Evolutionary conservation across 306 rosid species (phyloP).

Genomic region (Acacia crassicarpa): DNA sequence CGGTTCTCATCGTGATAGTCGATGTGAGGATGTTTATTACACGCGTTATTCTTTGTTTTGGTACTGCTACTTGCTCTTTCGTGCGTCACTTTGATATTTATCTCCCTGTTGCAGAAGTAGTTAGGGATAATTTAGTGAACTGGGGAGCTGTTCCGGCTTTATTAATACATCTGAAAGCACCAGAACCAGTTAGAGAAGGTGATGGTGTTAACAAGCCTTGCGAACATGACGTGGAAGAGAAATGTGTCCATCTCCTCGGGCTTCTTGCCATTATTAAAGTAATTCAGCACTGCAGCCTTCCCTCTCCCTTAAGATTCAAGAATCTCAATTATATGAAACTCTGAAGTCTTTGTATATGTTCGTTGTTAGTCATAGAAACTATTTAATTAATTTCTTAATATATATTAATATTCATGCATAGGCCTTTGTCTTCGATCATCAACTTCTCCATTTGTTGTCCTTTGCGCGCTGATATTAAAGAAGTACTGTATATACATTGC

Average conservation of each 20-base stretch:
- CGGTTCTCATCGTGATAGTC: not conserved
- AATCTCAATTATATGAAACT: not conserved
- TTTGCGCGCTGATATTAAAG: not conserved
- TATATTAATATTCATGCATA: not conserved
- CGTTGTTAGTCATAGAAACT: not conserved
- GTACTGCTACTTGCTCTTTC: not conserved
- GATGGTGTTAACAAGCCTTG: not conserved
- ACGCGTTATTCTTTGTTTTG: not conserved
- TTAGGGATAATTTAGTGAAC: conserved; percentile 31
- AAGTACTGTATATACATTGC: not conserved
- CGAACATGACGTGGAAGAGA: conserved; percentile 45
- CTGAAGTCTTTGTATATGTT: not conserved
- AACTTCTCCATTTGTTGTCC: not conserved
- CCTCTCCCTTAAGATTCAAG: not conserved
- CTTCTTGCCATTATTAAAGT: conserved; percentile 52
- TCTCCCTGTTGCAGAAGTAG: conserved; percentile 40
- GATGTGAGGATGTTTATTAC: not conserved
- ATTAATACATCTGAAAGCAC: conserved; percentile 39
- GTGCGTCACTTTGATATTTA: not conserved
- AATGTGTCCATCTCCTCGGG: conserved; percentile 44
- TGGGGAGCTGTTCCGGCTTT: conserved; percentile 49
- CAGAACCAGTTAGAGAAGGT: not conserved
- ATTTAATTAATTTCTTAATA: not conserved
- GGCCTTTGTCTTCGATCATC: not conserved
- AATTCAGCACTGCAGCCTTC: not conserved